Evolutionary conservation across 1,139 yeast genomes (phyloP), one percentile per base, ranked within the genome.

Genomic region (Chernovozyma sophiae-reginae): DNA sequence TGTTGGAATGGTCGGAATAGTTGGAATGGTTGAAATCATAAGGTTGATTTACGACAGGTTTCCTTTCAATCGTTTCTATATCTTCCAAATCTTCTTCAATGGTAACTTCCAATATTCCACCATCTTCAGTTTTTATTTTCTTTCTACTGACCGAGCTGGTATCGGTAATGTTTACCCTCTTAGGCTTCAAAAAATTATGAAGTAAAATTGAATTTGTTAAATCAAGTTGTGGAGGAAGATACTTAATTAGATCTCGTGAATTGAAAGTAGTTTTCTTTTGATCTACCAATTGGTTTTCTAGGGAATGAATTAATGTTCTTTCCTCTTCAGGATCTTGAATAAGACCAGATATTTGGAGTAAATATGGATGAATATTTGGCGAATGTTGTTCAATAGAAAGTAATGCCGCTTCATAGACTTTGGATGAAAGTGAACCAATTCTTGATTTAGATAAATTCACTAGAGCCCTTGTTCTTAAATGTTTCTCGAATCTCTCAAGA

Each of bases 381-480:
- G 82, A 67, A 33, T 65, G 61, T 39, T 67, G 69, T 55, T 89
- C 96, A 24, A 85, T 66, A 29, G 73, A 54, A 31, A 62, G 52
- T 43, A 92, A 68, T 5, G 82, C 78, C 7, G 72, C 60, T 36
- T 72, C 68, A 53, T 84, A 92, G 6, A 94, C 72, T 35, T 69
- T 63, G 0, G 95, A 74, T 0, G 94, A 70, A 3, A 83, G 59
- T 11, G 71, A 59, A 5, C 98, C 98, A 32, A 89, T 62, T 41
- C 90, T 72, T 34, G 83, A 79, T 29, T 71, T 70, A 15, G 83
- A 86, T 36, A 85, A 69, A 30, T 75, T 75, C 1, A 70, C 76
- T 22, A 92, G 68, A 43, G 84, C 84, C 30, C 65, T 60, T 13
- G 84, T 72, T 45, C 97, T 72, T 49, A 81, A 70, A 31, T 76